phyloP scores from a whole-genome alignment of 176 grass and related monocot species.

The Metroxylon sagu region DNA sequence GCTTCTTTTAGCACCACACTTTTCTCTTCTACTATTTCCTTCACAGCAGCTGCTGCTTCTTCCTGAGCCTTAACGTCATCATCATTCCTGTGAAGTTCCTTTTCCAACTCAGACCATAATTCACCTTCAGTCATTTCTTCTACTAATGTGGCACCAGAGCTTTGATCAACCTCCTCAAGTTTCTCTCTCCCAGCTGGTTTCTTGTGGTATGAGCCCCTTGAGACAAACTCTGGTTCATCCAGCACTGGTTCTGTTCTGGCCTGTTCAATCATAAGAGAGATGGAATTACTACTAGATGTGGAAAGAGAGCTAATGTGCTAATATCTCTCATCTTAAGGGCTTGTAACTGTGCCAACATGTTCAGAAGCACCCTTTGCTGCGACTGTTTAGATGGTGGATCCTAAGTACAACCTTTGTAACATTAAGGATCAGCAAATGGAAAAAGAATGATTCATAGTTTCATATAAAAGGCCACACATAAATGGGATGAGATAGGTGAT shows the following conservation, averaged over 20 bases:
- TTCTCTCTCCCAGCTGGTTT: neutral
- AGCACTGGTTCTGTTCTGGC: neutral
- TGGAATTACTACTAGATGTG: no score
- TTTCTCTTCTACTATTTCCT: conserved; percentile 6
- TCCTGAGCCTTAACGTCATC: conserved; percentile 7
- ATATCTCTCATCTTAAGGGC: no score
- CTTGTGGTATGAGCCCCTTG: neutral
- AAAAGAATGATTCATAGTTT: no score
- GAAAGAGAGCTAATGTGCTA: no score
- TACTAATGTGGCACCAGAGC: neutral
- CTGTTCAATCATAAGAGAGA: neutral
- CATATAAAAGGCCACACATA: no score
- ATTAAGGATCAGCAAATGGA: no score
- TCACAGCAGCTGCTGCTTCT: conserved; percentile 4
- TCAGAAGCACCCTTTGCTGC: no score
- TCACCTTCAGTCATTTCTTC: conserved; percentile 13
- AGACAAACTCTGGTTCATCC: neutral
- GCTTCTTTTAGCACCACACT: conserved; percentile 18
- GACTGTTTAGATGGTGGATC: no score
- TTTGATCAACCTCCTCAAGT: neutral
- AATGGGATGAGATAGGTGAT: no score
- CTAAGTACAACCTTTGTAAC: no score
- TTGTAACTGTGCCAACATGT: no score
- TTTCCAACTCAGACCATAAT: conserved; percentile 25
- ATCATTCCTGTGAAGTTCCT: conserved; percentile 1